Evolutionary conservation across 2,329 filamentous ascomycete species (phyloP).

Genomic region (Diaporthe nobilis): DNA sequence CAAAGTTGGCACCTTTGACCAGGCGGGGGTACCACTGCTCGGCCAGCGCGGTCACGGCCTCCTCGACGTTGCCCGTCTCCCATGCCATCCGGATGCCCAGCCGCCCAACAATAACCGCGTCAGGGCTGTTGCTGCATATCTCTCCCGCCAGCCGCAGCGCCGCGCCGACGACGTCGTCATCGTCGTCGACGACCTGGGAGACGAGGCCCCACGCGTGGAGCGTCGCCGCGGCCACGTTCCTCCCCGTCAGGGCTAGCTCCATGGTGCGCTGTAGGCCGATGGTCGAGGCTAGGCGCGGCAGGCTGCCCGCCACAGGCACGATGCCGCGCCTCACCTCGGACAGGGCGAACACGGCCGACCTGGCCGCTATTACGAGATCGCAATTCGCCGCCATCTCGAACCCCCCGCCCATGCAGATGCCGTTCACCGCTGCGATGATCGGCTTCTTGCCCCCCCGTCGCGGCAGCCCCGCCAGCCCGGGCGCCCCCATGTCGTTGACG

Average conservation of each 20-base stretch:
- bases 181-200: conserved; percentile 68
- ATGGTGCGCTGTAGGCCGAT: conserved; percentile 79
- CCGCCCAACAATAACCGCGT: conserved; percentile 79
- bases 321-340: conserved; percentile 81
- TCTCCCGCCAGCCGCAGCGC: conserved; percentile 67
- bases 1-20: conserved; percentile 47
- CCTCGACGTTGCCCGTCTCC: conserved; percentile 63
- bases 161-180: conserved; percentile 62
- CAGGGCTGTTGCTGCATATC: conserved; percentile 76
- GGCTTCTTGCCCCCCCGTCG: conserved; percentile 79
- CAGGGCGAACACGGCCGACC: conserved; percentile 72
- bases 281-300: conserved; percentile 76
- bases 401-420: conserved; percentile 79
- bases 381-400: conserved; percentile 81
- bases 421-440: conserved; percentile 83
- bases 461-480: conserved; percentile 74
- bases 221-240: conserved; percentile 70
- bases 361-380: conserved; percentile 76
- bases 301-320: conserved; percentile 77
- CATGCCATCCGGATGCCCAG: conserved; percentile 80
- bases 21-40: conserved; percentile 46
- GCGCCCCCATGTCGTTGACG: conserved; percentile 53
- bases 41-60: conserved; percentile 44
- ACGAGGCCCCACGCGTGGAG: conserved; percentile 77
- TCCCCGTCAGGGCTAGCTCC: conserved; percentile 80